Evolutionary conservation across 2,329 filamentous ascomycete genomes (phyloP), one percentile per base, ranked within the genome.

Genomic region (Colletotrichum magnum): DNA sequence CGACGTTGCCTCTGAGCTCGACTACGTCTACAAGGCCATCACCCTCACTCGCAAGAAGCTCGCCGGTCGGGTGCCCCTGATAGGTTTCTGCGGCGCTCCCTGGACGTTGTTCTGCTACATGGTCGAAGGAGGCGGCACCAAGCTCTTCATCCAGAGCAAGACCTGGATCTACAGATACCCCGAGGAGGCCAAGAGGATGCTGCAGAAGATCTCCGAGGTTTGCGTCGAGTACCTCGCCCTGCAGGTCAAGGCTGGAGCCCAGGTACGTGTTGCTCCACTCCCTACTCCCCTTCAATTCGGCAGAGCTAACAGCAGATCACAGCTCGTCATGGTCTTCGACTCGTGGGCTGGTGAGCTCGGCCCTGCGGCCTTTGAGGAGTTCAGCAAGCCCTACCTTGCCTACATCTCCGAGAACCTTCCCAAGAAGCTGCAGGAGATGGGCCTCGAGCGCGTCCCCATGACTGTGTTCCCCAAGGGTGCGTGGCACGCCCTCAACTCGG

Each of bases 41-140:
- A 97, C 94, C 0, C 80, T 98, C 76, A 98, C 96, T 28, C 88
- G 96, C 74, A 88, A 93, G 79, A 98, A 97, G 86, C 84, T 99
- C 60, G 87, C 91, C 56, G 96, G 96, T 1, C 88, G 94, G 53
- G 96, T 99, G 39, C 96, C 96, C 6, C 83, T 99, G 73, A 97
- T 97, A 78, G 96, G 96, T 43, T 99, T 99, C 84, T 98, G 95
- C 76, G 96, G 96, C 63, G 95, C 96, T 7, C 96, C 96, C 1
- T 99, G 96, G 94, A 99, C 96, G 2, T 82, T 99, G 69, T 88
- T 99, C 77, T 97, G 95, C 85, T 99, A 99, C 84, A 99, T 99
- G 96, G 94, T 98, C 18, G 96, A 99, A 82, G 96, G 96, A 16
- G 96, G 96, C 56, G 96, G 96, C 51, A 97, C 93, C 74, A 98